Conservation (phyloP, 2,329 filamentous ascomycete species). For the Paraphaeosphaeria sporulosa region DNA sequence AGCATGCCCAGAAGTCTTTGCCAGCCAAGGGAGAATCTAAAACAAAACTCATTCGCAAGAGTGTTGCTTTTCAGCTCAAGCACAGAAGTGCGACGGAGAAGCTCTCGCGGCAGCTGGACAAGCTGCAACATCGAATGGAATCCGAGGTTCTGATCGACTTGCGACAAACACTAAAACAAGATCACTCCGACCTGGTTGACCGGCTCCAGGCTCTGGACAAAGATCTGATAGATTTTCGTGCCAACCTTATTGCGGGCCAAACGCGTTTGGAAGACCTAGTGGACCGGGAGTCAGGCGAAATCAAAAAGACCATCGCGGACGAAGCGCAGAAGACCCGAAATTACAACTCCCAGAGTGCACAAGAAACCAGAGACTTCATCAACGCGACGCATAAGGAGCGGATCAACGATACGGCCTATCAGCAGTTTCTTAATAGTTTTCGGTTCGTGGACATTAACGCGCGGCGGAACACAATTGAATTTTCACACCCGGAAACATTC, state of each 20-base stretch:
- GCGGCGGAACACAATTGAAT: neutral
- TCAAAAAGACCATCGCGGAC: neutral
- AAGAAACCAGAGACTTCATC: neutral
- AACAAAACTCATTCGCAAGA: neutral
- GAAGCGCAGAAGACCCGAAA: conserved; percentile 2
- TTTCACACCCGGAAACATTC: neutral
- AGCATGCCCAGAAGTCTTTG: neutral
- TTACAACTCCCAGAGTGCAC: neutral
- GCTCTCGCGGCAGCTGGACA: conserved; percentile 3
- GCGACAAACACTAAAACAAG: neutral
- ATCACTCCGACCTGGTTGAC: neutral
- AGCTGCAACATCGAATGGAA: conserved; percentile 1
- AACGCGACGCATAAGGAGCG: neutral
- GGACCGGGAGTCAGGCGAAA: neutral
- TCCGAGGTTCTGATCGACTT: neutral
- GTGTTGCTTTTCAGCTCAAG: neutral
- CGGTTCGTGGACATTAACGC: neutral
- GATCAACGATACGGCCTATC: neutral
- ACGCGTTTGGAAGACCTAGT: neutral
- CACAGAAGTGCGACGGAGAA: neutral
- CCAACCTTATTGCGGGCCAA: neutral
- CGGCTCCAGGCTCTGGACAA: neutral
- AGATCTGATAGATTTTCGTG: neutral
- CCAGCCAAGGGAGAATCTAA: neutral
- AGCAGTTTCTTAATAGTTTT: conserved; percentile 3